Evolutionary conservation across 148 eudicot genomes (phyloP), one percentile per base, ranked within the genome.

Genomic region (Persicaria maculosa): DNA sequence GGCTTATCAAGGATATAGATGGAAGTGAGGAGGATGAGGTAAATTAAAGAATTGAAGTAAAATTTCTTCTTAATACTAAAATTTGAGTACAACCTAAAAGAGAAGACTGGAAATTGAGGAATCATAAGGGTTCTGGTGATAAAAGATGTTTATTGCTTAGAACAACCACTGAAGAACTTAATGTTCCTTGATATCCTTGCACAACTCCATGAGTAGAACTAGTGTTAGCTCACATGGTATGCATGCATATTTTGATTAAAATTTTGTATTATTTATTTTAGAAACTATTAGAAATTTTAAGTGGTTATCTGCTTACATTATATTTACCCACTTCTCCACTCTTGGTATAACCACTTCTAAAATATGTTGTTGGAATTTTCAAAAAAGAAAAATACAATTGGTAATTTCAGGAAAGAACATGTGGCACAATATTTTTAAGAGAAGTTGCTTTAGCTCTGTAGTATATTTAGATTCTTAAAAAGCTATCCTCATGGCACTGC

Each of bases 1-100:
- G 98, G 71, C 96, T 95, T 44, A 82, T 95, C 74, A 86, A 85
- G 78, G 97, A 90, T 84, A 83, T 79, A 9, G 97, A 92, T 84
- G 88, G 70, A 31, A 72, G 82, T 72, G 58, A 72, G 77, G 85
- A 78, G 73, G 89, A 88, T 19, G 97, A 91, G 99, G 97, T 92
- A 72, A 67, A 81, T 58, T 44, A 15, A 65, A 40, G 43, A 43
- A 65, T 8, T 31, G 12, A 15, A 65, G 70, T 44, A 10, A 17
- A 36, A 5, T 65, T 65, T 65, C 70, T 14, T 15, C 40, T 15
- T 6, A 65, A 36, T 40, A 6, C 45, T 40, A 40, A 14, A 12
- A 15, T 43, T 36, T 40, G 43, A 65, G 2, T 36, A 17, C 45
- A 15, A 12, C 40, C 70, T 43, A 31, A 65, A 5, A 36, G 19